These are phyloP conservation scores for Cadophora sp. DNA, from an alignment of 2,329 filamentous ascomycete species.

Conservation along the genomic window DNA sequence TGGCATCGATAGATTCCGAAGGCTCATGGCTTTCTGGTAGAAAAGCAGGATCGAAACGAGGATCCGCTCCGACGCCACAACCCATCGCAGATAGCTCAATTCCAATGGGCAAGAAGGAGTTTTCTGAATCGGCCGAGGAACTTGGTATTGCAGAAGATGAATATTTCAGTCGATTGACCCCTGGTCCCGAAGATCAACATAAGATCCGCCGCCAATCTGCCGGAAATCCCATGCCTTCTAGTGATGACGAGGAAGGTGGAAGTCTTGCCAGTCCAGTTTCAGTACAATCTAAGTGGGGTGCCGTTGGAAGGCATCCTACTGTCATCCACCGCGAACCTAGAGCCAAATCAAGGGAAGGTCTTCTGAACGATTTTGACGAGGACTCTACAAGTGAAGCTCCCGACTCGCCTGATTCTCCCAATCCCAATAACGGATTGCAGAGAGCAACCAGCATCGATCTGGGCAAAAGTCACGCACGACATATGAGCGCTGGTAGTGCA, in stretches of 20 bases:
- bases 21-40: slow-evolving; percentile 93
- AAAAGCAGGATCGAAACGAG: slow-evolving; percentile 54
- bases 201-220: slow-evolving; percentile 50
- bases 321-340: slow-evolving; percentile 67
- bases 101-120: slow-evolving; percentile 55
- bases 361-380: slow-evolving; percentile 47
- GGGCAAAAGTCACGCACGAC: slow-evolving; percentile 68
- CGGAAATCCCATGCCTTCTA: slow-evolving; percentile 58
- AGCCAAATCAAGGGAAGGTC: slow-evolving; percentile 66
- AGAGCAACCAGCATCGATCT: slow-evolving; percentile 74
- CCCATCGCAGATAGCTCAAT: slow-evolving; percentile 50
- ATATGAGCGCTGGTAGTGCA: slow-evolving; percentile 80
- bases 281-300: slow-evolving; percentile 45
- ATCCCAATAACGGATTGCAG: slow-evolving; percentile 49
- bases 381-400: slow-evolving; percentile 39
- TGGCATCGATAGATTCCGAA: slow-evolving; percentile 95
- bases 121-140: slow-evolving; percentile 69
- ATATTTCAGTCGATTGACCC: slow-evolving; percentile 67
- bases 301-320: slow-evolving; percentile 58
- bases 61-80: slow-evolving; percentile 54
- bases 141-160: slow-evolving; percentile 73
- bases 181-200: slow-evolving; percentile 44
- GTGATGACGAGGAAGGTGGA: slow-evolving; percentile 63
- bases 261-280: slow-evolving; percentile 41
- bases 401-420: slow-evolving; percentile 13